These are phyloP conservation scores for Cercophora newfieldiana DNA, from an alignment of 495 filamentous ascomycete species.

Conservation along the genomic window DNA sequence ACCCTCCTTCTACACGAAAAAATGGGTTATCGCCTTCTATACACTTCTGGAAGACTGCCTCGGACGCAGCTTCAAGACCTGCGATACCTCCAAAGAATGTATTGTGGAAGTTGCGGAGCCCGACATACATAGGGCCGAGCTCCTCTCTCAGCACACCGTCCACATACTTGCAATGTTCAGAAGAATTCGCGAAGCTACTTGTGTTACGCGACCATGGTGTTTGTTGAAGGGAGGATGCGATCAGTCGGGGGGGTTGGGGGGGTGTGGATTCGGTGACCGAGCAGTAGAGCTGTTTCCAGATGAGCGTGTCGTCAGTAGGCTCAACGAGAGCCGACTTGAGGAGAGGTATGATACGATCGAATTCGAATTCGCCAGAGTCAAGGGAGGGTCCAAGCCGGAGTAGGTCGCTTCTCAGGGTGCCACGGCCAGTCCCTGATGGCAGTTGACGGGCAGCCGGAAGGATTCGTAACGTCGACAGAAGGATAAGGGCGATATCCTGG, in stretches of 20 bases:
- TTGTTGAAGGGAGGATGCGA: conserved; percentile 38
- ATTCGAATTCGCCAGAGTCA: conserved; percentile 37
- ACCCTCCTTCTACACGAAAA: conserved; percentile 26
- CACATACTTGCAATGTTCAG: conserved; percentile 43
- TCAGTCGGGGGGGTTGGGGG: conserved; percentile 37
- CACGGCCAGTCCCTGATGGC: conserved; percentile 13
- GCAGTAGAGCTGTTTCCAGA: conserved; percentile 37
- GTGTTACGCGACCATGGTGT: conserved; percentile 45
- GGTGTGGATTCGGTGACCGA: conserved; percentile 37
- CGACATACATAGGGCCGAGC: conserved; percentile 39
- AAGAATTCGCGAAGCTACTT: conserved; percentile 45
- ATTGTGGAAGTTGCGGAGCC: conserved; percentile 37
- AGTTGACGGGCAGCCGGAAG: conserved; percentile 33
- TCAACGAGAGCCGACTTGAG: no score
- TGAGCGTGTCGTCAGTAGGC: conserved; percentile 31
- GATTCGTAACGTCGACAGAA: conserved; percentile 27
- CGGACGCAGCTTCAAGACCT: conserved; percentile 34
- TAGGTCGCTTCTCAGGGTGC: conserved; percentile 27
- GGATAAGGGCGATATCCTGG: conserved; percentile 19
- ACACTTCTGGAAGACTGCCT: conserved; percentile 42
- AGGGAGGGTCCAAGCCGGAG: conserved; percentile 26
- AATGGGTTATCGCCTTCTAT: conserved; percentile 35
- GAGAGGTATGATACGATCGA: no score
- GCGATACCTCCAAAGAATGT: conserved; percentile 40
- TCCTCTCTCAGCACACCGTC: conserved; percentile 43